phyloP scores from a whole-genome alignment of 208 protist genomes.

The Strigomonas culicis region DNA sequence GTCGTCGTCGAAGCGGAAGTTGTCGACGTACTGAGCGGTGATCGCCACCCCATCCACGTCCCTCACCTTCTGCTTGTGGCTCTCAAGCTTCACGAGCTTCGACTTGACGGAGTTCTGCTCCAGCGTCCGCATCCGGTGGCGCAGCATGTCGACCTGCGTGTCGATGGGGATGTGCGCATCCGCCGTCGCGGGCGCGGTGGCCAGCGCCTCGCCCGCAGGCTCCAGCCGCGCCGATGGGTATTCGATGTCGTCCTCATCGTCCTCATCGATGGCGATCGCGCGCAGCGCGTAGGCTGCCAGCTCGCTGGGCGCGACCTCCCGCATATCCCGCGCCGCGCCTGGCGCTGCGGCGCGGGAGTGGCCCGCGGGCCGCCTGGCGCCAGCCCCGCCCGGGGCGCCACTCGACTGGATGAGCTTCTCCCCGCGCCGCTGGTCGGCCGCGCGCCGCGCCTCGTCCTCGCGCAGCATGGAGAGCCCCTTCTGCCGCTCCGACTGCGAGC shows the following conservation, averaged over 20 bases:
- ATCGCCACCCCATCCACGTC: conserved; percentile 34
- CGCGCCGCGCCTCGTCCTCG: background rate
- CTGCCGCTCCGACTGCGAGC: conserved; percentile 23
- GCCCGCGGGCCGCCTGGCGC: too few relatives aligned
- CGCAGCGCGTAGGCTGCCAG: too few relatives aligned
- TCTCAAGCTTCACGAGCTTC: conserved; percentile 59
- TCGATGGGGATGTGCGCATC: conserved; percentile 27
- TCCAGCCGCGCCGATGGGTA: too few relatives aligned
- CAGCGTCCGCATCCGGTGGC: conserved; percentile 24
- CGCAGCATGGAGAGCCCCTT: conserved; percentile 16
- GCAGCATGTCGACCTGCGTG: conserved; percentile 34
- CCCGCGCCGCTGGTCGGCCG: too few relatives aligned
- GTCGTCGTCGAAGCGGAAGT: conserved; percentile 38
- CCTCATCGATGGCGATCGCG: too few relatives aligned
- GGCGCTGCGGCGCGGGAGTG: too few relatives aligned
- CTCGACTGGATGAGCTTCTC: background rate
- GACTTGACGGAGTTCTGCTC: conserved; percentile 47
- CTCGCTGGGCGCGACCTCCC: too few relatives aligned
- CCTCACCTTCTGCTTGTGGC: conserved; percentile 35
- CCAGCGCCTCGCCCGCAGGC: too few relatives aligned
- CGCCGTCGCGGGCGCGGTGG: conserved; percentile 8
- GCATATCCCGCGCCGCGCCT: too few relatives aligned
- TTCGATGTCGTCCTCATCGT: too few relatives aligned
- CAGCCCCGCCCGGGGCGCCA: too few relatives aligned
- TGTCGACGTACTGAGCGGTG: conserved; percentile 22